Evolutionary conservation across 495 filamentous ascomycete genomes (phyloP).

Genomic region (Penicillium simplicissimum): DNA sequence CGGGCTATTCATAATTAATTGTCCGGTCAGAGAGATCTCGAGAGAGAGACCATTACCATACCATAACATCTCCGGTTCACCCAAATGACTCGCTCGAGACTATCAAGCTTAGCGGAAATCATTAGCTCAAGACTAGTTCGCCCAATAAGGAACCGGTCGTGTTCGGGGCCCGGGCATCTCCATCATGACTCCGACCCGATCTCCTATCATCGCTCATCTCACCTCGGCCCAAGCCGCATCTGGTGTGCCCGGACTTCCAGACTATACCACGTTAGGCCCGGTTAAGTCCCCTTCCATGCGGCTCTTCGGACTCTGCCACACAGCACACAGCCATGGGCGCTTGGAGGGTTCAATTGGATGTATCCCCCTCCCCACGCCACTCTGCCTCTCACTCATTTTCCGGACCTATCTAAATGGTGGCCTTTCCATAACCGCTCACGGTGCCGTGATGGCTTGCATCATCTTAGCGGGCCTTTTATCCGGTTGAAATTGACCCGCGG

Average conservation of each 20-base stretch:
- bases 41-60: background rate
- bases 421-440: background rate
- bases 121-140: background rate
- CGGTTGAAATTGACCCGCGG: background rate
- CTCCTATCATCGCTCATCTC: background rate
- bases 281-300: conserved; percentile 22
- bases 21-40: background rate
- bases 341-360: background rate
- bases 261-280: conserved; percentile 4
- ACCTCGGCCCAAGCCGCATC: conserved; percentile 6
- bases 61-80: background rate
- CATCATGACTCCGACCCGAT: background rate
- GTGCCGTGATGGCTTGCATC: background rate
- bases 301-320: conserved; percentile 17
- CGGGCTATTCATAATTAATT: background rate
- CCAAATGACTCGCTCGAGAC: background rate
- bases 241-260: conserved; percentile 9
- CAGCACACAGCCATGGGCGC: conserved; percentile 11
- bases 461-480: background rate
- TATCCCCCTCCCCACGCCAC: background rate
- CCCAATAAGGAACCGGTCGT: background rate
- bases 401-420: background rate
- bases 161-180: background rate
- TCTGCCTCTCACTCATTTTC: background rate
- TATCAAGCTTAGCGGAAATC: conserved; percentile 3